Evolutionary conservation across 108 stramenopile species (phyloP).

Genomic region (Fragilaria crotonensis): DNA sequence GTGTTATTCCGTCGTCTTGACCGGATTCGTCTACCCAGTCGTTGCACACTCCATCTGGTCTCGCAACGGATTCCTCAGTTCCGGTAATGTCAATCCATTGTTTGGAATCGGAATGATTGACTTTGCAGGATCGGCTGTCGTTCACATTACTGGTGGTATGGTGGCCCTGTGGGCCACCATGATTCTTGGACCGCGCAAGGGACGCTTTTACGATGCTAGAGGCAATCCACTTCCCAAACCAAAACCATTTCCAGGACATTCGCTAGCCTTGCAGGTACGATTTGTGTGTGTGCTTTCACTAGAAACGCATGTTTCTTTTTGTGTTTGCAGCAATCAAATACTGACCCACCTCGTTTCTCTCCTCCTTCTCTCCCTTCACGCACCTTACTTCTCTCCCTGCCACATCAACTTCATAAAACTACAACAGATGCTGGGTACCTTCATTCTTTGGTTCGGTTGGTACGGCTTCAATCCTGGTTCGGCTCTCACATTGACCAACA

Average conservation of each 20-base stretch:
- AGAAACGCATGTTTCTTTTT: background rate
- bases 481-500: slow-evolving; percentile 39
- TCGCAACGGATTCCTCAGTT: slow-evolving; percentile 55
- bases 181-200: slow-evolving; percentile 79
- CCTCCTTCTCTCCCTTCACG: background rate
- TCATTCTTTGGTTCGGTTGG: slow-evolving; percentile 94
- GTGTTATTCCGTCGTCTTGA: slow-evolving; percentile 64
- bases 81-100: slow-evolving; percentile 24
- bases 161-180: slow-evolving; percentile 72
- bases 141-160: slow-evolving; percentile 87
- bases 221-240: slow-evolving; percentile 56
- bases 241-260: slow-evolving; percentile 66
- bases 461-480: slow-evolving; percentile 92
- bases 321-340: background rate
- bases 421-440: slow-evolving; percentile 46
- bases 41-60: slow-evolving; percentile 80
- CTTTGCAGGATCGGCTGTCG: slow-evolving; percentile 89
- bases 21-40: slow-evolving; percentile 84
- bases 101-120: slow-evolving; percentile 70
- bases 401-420: background rate
- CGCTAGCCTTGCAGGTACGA: slow-evolving; percentile 51
- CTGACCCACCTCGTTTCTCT: background rate
- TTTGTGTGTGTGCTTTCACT: too few relatives aligned
- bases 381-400: background rate
- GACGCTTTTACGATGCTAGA: slow-evolving; percentile 70